Percentiles rank a stretch among this genome's conserved stretches.
Conservation (phyloP, 2,329 filamentous ascomycete genomes). For the Myriosclerotinia curreyana region DNA sequence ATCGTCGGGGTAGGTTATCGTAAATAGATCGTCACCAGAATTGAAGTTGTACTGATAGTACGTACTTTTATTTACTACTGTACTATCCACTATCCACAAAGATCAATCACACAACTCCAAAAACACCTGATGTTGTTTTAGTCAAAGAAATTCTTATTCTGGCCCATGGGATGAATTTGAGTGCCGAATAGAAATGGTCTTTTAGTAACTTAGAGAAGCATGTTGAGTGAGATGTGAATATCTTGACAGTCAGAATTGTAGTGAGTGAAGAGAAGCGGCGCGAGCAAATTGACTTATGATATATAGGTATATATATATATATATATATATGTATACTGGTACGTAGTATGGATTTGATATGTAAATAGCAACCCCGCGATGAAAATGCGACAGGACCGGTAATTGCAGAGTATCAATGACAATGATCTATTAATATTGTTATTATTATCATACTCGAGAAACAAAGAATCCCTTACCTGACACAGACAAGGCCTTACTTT, state of each 20-base stretch:
- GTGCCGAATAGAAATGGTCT: neutral
- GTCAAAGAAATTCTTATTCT: neutral
- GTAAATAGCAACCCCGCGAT: no score
- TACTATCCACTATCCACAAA: constrained; percentile 8
- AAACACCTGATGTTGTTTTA: constrained; percentile 17
- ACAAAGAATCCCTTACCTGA: neutral
- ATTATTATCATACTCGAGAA: constrained; percentile 2
- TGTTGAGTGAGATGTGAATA: neutral
- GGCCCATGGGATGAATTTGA: neutral
- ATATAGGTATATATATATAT: no score
- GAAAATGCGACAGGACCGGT: neutral
- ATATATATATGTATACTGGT: no score
- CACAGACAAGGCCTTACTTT: neutral
- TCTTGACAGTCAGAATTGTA: constrained; percentile 10
- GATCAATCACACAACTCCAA: constrained; percentile 3
- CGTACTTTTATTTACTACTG: no score
- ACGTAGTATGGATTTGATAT: no score
- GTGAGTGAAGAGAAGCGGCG: no score
- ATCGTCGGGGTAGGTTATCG: constrained; percentile 27
- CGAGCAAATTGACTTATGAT: no score
- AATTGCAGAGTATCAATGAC: no score
- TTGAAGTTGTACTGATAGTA: neutral
- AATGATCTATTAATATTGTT: no score
- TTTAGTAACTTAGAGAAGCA: neutral
- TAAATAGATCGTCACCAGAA: constrained; percentile 16